Base-by-base conservation (phyloP, 371 early-diverging fungal species). In the Mortierella sp. region DNA sequence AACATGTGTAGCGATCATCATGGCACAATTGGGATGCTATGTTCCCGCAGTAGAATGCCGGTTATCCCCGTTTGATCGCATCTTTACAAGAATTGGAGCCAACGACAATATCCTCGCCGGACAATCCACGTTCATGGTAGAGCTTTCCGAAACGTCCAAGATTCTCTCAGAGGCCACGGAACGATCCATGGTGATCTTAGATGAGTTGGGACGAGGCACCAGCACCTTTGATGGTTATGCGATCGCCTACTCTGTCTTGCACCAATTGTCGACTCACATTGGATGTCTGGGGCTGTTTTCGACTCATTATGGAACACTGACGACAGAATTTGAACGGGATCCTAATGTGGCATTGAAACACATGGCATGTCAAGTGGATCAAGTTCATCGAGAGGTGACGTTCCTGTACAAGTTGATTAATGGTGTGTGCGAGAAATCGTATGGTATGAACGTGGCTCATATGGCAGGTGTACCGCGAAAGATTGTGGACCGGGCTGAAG, bases 71-170 rank as follows among this genome's bases (percentile, higher is more conserved):
- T 96, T 99, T 70, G 99, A 99, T 81, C 90, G 97, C 19, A 95
- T 99, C 69, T 96, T 95, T 69, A 98, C 98, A 1, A 87, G 96
- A 31, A 95, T 99, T 60, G 99, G 99, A 25, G 99, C 99, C 1
- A 94, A 94, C 79, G 99, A 99, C 86, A 95, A 95, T 67, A 92
- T 99, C 62, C 80, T 95, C 56, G 93, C 92, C 1, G 99, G 99
- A 0, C 96, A 99, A 67, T 97, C 98, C n/a, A 99, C 99, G 0
- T 99, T 99, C 81, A 97, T 98, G 98, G 95, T 98, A 0, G 99
- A 99, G 77, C 82, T 99, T 63, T 83, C 90, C 28, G 99, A 99
- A 80, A 98, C 99, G 0, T 86, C 95, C 48, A 93, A 91, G 62
- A 98, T 99, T 60, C 76, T 99, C 48, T 84, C 88, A 16, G 92